Base-by-base conservation (phyloP, 306 rosid genomes). In the Acacia acuminata region DNA sequence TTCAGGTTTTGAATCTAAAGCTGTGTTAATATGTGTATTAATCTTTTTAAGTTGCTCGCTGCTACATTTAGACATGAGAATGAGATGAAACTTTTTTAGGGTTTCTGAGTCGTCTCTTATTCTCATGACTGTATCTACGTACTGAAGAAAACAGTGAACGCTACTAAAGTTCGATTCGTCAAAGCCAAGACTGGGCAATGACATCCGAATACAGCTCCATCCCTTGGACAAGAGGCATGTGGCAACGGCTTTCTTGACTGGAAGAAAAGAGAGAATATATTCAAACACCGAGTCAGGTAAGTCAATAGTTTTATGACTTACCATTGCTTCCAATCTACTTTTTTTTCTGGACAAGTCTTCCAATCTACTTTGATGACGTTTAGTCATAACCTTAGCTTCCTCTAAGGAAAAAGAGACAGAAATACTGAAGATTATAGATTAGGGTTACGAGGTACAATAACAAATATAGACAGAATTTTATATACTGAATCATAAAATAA, bases 201-300 rank as follows among this genome's bases (percentile, higher is more conserved):
- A 72, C 14, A 44, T 44, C 79, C 88, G 85, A 7, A 85, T 32
- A 10, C 72, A n/a, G 0, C 4, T 61, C 90, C 88, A 88, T 4
- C 76, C 56, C 40, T 61, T 82, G 4, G 84, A 84, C 25, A 79
- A 78, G 44, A 79, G 27, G 51, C 82, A 71, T 11, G 81, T 84
- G 27, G 69, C 16, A 14, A 74, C 58, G 2, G 79, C 81, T 8
- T 58, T 16, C 64, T 77, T 74, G 40, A 82, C 77, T 6, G 87
- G 45, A 4, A 70, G 53, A 14, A 14, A 17, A 10, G 50, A 45
- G 50, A 45, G 14, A 45, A 1, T 45, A 8, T 10, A 0, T 45
- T 10, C 50, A 45, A 45, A 45, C 50, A 45, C 0, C 14, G 50
- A 12, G 14, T 45, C 3, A 8, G 50, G 50, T 45, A 45, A 45